Percentiles rank a stretch among this genome's conserved stretches.
phyloP scores from a whole-genome alignment of 2,329 filamentous ascomycete genomes.

The Phaeosphaeriaceae sp. region DNA sequence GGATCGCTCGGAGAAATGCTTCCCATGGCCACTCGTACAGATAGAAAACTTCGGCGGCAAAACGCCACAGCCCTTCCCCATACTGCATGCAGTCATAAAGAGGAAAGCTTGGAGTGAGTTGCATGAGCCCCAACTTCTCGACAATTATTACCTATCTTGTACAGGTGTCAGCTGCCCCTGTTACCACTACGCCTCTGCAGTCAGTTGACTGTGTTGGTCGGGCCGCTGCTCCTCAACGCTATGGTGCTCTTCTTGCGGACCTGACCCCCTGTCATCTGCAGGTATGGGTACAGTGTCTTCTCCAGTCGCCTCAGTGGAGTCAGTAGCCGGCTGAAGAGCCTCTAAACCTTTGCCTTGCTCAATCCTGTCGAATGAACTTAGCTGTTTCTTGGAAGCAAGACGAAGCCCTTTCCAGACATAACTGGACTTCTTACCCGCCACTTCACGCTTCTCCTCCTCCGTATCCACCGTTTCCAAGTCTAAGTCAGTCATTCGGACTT shows the following conservation, averaged over 20 bases:
- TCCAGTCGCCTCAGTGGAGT: slow-evolving; percentile 41
- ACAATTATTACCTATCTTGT: slow-evolving; percentile 39
- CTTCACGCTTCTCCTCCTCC: slow-evolving; percentile 64
- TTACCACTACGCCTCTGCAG: slow-evolving; percentile 36
- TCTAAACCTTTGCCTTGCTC: slow-evolving; percentile 73
- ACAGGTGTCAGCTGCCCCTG: slow-evolving; percentile 33
- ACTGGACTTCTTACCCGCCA: slow-evolving; percentile 77
- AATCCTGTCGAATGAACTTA: slow-evolving; percentile 84
- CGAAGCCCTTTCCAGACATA: slow-evolving; percentile 90
- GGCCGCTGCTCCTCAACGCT: slow-evolving; percentile 50
- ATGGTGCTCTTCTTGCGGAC: slow-evolving; percentile 46
- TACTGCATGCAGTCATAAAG: slow-evolving; percentile 43
- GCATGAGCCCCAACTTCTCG: slow-evolving; percentile 26
- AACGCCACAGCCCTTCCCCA: slow-evolving; percentile 39
- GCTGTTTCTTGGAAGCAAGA: slow-evolving; percentile 74
- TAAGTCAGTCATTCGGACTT: slow-evolving; percentile 80
- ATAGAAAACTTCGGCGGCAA: slow-evolving; percentile 20
- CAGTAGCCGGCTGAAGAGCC: slow-evolving; percentile 52
- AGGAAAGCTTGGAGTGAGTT: slow-evolving; percentile 32
- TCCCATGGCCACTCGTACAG: slow-evolving; percentile 25
- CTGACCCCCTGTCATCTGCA: slow-evolving; percentile 45
- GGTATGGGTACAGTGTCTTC: slow-evolving; percentile 41
- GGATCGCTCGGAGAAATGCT: slow-evolving; percentile 33
- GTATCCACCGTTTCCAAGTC: slow-evolving; percentile 82
- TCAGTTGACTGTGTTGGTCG: slow-evolving; percentile 48